Evolutionary conservation across 176 grass and related monocot genomes (phyloP), one percentile per base, ranked within the genome.

Genomic region (Avena insularis): DNA sequence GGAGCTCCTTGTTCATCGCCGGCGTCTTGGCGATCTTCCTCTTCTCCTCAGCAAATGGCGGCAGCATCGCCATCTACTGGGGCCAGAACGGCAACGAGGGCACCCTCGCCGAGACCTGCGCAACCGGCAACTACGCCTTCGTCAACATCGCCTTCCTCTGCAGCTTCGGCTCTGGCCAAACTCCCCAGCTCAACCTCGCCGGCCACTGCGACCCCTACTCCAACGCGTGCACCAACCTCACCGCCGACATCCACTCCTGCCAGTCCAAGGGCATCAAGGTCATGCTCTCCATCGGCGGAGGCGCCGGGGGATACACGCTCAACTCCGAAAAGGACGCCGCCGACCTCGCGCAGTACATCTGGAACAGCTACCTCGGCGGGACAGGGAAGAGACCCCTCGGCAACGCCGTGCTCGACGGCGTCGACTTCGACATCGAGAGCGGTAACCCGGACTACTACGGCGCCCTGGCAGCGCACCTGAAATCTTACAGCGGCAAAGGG

Each of bases 381-480:
- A 78, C 80, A 0, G 5, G 31, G 20, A 65, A 45, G 15, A 57
- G 93, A 61, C 93, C 93, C 0, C 88, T 95, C 12, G 91, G 93
- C 0, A 46, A 70, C 4, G 88, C 93, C 13, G 85, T 88, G 14
- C 75, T 92, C 0, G 88, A 95, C 43, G 90, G 93, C 35, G 84
- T 95, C n/a, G 93, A 95, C 85, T 88, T 95, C 61, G 88, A 95
- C 89, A 93, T 93, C 54, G 91, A 90, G 72, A 69, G 85, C 19
- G 94, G 91, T 1, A 79, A 86, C 86, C 71, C 84, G 0, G 60
- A 77, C 60, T 83, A 93, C 87, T 96, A 91, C 17, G 89, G 84
- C 7, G 87, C 78, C 10, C 88, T 96, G 2, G 94, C 91, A 9
- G 56, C 83, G 4, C 82, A 71, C 65, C 91, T 95, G 35, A 88